phyloP scores from a whole-genome alignment of 257 asterid species.

The Gentiana straminea region DNA sequence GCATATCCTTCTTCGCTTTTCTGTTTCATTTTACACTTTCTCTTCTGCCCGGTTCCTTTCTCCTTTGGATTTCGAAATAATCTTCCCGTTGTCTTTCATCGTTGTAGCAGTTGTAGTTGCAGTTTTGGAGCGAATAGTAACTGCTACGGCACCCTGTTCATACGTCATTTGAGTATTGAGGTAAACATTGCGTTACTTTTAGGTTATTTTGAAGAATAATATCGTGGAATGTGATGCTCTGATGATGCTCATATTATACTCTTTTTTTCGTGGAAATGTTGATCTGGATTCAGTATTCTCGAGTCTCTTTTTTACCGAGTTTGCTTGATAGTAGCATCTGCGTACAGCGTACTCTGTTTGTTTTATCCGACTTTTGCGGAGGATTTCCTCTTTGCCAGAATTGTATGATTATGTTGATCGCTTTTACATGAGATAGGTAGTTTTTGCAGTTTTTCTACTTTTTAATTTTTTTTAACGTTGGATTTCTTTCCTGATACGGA shows the following conservation, averaged over 20 bases:
- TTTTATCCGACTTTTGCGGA: conserved; percentile 5
- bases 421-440: not conserved
- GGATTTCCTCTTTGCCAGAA: not conserved
- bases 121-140: conserved; percentile 4
- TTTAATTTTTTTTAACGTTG: not conserved
- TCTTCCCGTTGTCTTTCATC: not conserved
- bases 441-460: not conserved
- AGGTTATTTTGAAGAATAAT: not conserved
- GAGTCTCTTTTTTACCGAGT: not conserved
- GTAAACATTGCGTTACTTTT: conserved; percentile 4
- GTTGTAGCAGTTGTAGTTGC: not conserved
- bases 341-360: not conserved
- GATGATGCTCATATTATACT: not conserved
- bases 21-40: not conserved
- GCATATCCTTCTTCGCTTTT: not conserved
- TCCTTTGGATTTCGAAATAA: conserved; percentile 4
- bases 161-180: not conserved
- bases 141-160: conserved; percentile 18
- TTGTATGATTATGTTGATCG: not conserved
- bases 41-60: conserved; percentile 18
- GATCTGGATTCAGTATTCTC: conserved; percentile 13
- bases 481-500: not conserved
- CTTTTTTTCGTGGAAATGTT: conserved; percentile 9
- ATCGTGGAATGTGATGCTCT: not conserved
- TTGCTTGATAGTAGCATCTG: not conserved